Evolutionary conservation across 352 stramenopile genomes (phyloP).

Genomic region (Phytophthora citricola): DNA sequence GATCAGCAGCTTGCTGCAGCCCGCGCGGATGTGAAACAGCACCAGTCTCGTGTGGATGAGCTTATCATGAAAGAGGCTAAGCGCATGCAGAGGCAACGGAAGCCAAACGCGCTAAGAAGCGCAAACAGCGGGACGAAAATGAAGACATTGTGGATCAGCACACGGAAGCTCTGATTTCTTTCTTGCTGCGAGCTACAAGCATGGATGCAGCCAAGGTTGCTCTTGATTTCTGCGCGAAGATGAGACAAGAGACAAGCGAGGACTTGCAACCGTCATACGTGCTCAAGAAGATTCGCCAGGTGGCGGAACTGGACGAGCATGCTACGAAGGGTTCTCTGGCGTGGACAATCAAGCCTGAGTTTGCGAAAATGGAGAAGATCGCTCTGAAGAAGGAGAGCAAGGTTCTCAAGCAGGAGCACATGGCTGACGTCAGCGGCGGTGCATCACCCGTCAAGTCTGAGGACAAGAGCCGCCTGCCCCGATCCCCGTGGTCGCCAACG

Average conservation of each 20-base stretch:
- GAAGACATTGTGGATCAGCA: constrained; percentile 72
- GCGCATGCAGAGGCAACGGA: constrained; percentile 86
- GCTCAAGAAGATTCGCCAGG: constrained; percentile 76
- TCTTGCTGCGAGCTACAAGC: constrained; percentile 60
- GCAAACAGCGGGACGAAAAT: constrained; percentile 73
- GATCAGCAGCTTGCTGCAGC: constrained; percentile 68
- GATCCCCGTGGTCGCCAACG: constrained; percentile 70
- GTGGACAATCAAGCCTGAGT: constrained; percentile 64
- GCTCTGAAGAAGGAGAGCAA: constrained; percentile 54
- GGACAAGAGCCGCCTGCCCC: constrained; percentile 47
- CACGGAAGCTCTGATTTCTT: constrained; percentile 60
- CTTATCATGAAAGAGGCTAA: constrained; percentile 91
- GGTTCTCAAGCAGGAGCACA: constrained; percentile 51
- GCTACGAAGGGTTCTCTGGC: constrained; percentile 54
- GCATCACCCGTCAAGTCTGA: constrained; percentile 38
- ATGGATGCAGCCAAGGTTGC: constrained; percentile 75
- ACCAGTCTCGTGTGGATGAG: constrained; percentile 83
- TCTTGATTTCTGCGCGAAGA: constrained; percentile 68
- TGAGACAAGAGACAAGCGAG: constrained; percentile 44
- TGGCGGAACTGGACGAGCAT: constrained; percentile 58
- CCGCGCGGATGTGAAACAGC: constrained; percentile 74
- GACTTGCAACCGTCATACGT: constrained; percentile 72
- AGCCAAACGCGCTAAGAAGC: constrained; percentile 82
- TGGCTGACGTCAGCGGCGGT: constrained; percentile 41
- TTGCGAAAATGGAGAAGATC: constrained; percentile 32